A percentile compares a stretch with the other conserved stretches of the same genome.
These are phyloP conservation scores for Gloeopeniophorella convolvens DNA, from an alignment of 768 basidiomycete genomes.

Conservation along the genomic window DNA sequence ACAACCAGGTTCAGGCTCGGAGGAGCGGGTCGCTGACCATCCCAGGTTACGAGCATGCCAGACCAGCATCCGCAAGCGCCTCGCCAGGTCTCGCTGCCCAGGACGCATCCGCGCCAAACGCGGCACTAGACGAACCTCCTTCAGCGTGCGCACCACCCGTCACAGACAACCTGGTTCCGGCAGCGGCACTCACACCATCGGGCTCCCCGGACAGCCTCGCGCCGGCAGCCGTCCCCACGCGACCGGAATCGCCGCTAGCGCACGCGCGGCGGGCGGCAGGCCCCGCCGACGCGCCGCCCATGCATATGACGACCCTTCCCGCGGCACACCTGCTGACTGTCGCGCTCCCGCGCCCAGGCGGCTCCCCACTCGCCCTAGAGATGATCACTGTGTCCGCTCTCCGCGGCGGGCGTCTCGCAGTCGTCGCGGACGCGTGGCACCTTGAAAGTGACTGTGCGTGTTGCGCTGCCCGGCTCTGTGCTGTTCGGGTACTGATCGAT, in stretches of 20 bases:
- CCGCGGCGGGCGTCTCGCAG: constrained; percentile 6
- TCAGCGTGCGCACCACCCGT: no score
- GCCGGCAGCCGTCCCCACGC: neutral
- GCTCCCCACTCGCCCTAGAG: constrained; percentile 5
- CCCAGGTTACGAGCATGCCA: no score
- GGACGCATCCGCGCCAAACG: neutral
- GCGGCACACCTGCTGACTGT: constrained; percentile 1
- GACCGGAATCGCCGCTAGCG: constrained; percentile 12
- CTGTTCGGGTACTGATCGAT: neutral
- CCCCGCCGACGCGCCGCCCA: neutral
- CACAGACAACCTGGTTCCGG: neutral
- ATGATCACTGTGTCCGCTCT: constrained; percentile 14
- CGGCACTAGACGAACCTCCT: neutral
- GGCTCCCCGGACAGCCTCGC: constrained; percentile 12
- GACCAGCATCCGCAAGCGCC: neutral
- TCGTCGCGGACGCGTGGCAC: constrained; percentile 17
- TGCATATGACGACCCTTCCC: neutral
- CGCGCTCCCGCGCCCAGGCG: constrained; percentile 11
- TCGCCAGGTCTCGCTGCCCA: neutral
- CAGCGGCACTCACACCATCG: neutral
- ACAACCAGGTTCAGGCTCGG: no score
- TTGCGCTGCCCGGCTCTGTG: neutral
- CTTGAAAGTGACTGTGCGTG: constrained; percentile 13
- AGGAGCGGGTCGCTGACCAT: neutral
- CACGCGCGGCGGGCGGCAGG: constrained; percentile 1